Evolutionary conservation across 23 red algal genomes (phyloP).

Genomic region (Gracilaria caudata): DNA sequence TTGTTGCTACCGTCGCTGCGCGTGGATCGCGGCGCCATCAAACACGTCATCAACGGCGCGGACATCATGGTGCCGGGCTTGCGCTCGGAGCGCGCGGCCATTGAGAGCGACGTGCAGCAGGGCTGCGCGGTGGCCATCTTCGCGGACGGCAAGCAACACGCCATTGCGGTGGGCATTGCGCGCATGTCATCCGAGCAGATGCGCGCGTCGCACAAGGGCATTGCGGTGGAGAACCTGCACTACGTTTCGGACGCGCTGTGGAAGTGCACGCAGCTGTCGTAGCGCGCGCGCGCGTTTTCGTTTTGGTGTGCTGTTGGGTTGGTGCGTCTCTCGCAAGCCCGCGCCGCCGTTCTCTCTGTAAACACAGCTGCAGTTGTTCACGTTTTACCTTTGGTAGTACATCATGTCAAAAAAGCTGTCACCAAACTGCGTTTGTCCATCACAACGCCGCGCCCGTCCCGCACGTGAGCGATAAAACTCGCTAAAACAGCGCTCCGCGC

Average conservation of each 20-base stretch:
- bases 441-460: no score
- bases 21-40: slow-evolving; percentile 94
- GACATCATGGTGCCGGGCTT: slow-evolving; percentile 96
- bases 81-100: slow-evolving; percentile 74
- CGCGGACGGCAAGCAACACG: slow-evolving; percentile 83
- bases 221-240: slow-evolving; percentile 95
- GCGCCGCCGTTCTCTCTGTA: neutral
- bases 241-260: slow-evolving; percentile 84
- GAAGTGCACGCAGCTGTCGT: slow-evolving; percentile 59
- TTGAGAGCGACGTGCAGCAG: slow-evolving; percentile 58
- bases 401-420: no score
- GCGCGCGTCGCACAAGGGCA: slow-evolving; percentile 73
- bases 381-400: no score
- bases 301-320: no score
- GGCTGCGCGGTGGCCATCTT: slow-evolving; percentile 69
- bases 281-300: no score
- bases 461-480: no score
- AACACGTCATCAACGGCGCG: slow-evolving; percentile 91
- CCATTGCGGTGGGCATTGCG: slow-evolving; percentile 83
- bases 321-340: neutral
- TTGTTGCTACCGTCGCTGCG: slow-evolving; percentile 83
- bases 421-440: neutral
- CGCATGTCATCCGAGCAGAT: slow-evolving; percentile 76
- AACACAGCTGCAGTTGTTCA: no score
- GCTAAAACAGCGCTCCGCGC: neutral